Evolutionary conservation across 164 flowering plant species (phyloP).

Genomic region (Nymphaea colorata): DNA sequence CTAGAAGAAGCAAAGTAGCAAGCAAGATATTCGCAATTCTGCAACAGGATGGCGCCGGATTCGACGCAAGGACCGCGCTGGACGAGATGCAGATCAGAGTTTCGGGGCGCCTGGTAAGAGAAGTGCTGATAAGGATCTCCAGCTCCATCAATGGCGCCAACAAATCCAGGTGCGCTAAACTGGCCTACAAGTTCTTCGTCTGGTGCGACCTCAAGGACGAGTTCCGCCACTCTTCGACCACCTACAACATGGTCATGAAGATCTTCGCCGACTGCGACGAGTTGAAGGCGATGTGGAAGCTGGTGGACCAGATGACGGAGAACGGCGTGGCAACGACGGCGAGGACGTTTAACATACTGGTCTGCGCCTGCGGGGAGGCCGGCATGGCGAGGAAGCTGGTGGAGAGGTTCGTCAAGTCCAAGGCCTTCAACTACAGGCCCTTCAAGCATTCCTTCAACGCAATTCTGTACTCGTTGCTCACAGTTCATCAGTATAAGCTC

Average conservation of each 20-base stretch:
- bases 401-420: slow-evolving; percentile 68
- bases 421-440: slow-evolving; percentile 65
- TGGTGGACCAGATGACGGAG: slow-evolving; percentile 76
- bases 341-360: slow-evolving; percentile 62
- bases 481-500: slow-evolving; percentile 42
- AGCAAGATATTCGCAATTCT: slow-evolving; percentile 39
- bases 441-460: slow-evolving; percentile 76
- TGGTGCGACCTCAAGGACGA: slow-evolving; percentile 62
- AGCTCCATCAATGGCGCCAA: slow-evolving; percentile 23
- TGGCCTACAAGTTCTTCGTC: slow-evolving; percentile 68
- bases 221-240: slow-evolving; percentile 47
- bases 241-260: slow-evolving; percentile 68
- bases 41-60: slow-evolving; percentile 60
- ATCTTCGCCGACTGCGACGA: slow-evolving; percentile 69
- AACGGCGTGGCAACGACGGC: slow-evolving; percentile 62
- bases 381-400: slow-evolving; percentile 59
- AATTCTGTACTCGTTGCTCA: slow-evolving; percentile 53
- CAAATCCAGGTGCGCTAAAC: slow-evolving; percentile 42
- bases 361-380: slow-evolving; percentile 71
- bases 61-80: slow-evolving; percentile 44
- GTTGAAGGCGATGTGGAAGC: slow-evolving; percentile 71
- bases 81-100: slow-evolving; percentile 34
- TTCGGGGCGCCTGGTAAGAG: slow-evolving; percentile 50
- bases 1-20: slow-evolving; percentile 19
- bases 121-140: slow-evolving; percentile 55